Evolutionary conservation across 2,329 filamentous ascomycete genomes (phyloP).

Genomic region (Aspergillus neoniger): DNA sequence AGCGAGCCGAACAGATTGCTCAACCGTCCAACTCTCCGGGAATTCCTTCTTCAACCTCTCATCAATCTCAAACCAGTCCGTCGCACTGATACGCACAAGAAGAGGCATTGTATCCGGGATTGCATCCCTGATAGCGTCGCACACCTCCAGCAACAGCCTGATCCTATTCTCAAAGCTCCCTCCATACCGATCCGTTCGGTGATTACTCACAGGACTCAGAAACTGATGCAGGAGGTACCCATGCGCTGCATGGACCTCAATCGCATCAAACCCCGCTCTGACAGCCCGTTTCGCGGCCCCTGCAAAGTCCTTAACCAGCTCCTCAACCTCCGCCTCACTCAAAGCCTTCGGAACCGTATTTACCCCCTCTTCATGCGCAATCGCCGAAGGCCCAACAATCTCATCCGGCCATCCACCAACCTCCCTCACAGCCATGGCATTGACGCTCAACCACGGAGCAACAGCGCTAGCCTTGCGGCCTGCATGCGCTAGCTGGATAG

Average conservation of each 20-base stretch:
- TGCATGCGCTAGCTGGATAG: slow-evolving; percentile 79
- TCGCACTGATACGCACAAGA: slow-evolving; percentile 61
- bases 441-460: slow-evolving; percentile 50
- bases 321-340: slow-evolving; percentile 36
- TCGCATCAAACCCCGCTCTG: slow-evolving; percentile 35
- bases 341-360: slow-evolving; percentile 22
- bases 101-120: slow-evolving; percentile 58
- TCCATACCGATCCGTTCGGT: slow-evolving; percentile 27
- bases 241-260: slow-evolving; percentile 31
- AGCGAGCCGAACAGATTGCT: slow-evolving; percentile 13
- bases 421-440: slow-evolving; percentile 48
- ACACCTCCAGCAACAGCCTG: slow-evolving; percentile 13
- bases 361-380: slow-evolving; percentile 9
- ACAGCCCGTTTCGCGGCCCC: slow-evolving; percentile 38
- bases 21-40: slow-evolving; percentile 23
- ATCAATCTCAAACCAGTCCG: slow-evolving; percentile 61
- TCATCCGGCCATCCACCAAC: slow-evolving; percentile 53
- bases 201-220: slow-evolving; percentile 26
- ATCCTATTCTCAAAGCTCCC: slow-evolving; percentile 18
- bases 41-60: slow-evolving; percentile 18
- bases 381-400: slow-evolving; percentile 19
- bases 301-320: slow-evolving; percentile 26
- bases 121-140: slow-evolving; percentile 39
- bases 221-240: slow-evolving; percentile 32
- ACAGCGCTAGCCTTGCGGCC: slow-evolving; percentile 65